phyloP scores from a whole-genome alignment of 306 rosid species.

The Rosa lucieae region DNA sequence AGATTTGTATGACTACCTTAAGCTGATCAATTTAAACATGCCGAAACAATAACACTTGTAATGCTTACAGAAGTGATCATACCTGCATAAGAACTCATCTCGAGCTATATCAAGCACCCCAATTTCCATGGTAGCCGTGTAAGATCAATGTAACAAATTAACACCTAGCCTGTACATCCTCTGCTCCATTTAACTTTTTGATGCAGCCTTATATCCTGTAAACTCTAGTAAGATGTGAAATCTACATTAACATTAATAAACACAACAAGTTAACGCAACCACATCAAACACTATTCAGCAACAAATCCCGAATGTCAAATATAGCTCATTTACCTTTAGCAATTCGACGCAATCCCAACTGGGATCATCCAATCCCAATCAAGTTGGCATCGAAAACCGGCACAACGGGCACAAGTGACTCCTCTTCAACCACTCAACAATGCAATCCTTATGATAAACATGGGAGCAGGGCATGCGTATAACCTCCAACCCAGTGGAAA shows the following conservation, averaged over 20 bases:
- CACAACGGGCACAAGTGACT: slow-evolving; percentile 38
- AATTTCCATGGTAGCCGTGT: not conserved
- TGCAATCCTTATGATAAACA: slow-evolving; percentile 37
- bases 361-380: not conserved
- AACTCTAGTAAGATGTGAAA: not conserved
- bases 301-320: not conserved
- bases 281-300: slow-evolving; percentile 8
- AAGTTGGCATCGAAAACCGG: slow-evolving; percentile 32
- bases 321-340: not conserved
- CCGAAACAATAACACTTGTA: not conserved
- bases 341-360: not conserved
- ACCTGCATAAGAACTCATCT: slow-evolving; percentile 10
- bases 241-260: slow-evolving; percentile 9
- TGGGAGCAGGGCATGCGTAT: slow-evolving; percentile 36
- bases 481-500: slow-evolving; percentile 26
- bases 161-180: not conserved
- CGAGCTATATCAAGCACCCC: not conserved
- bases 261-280: not conserved
- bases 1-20: not conserved
- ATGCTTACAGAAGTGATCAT: not conserved
- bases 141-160: not conserved
- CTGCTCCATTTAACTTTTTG: not conserved
- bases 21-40: not conserved
- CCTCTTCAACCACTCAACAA: slow-evolving; percentile 29
- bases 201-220: not conserved